Evolutionary conservation across 805 yeast genomes (phyloP).

Genomic region (Saturnispora bothae): DNA sequence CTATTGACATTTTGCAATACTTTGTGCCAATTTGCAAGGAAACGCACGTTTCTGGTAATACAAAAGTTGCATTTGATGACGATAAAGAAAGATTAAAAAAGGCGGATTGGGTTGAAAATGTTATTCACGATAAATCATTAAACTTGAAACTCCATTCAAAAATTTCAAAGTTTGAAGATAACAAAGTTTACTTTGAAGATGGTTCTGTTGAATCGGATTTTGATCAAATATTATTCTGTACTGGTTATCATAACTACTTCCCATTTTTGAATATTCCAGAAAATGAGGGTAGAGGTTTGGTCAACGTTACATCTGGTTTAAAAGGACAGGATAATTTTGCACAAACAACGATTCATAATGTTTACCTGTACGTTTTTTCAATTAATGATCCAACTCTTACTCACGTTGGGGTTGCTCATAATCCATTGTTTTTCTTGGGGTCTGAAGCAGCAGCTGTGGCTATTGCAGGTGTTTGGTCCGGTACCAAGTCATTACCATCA

Average conservation of each 20-base stretch:
- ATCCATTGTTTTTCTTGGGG: constrained; percentile 36
- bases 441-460: constrained; percentile 43
- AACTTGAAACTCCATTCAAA: constrained; percentile 25
- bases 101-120: constrained; percentile 28
- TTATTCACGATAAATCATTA: constrained; percentile 25
- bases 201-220: constrained; percentile 23
- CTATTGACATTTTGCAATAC: constrained; percentile 47
- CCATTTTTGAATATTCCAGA: constrained; percentile 29
- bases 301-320: constrained; percentile 27
- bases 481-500: constrained; percentile 30
- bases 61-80: neutral
- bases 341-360: constrained; percentile 15
- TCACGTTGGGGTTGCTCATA: constrained; percentile 30
- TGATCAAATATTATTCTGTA: constrained; percentile 36
- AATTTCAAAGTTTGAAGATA: constrained; percentile 20
- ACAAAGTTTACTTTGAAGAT: constrained; percentile 23
- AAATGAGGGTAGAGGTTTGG: constrained; percentile 13
- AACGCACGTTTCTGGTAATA: constrained; percentile 5
- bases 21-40: constrained; percentile 21
- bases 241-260: constrained; percentile 38
- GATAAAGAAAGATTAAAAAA: constrained; percentile 18
- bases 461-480: constrained; percentile 46
- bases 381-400: constrained; percentile 34
- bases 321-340: constrained; percentile 14
- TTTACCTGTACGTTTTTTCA: constrained; percentile 26